phyloP scores from a whole-genome alignment of 2,329 filamentous ascomycete genomes.

The Metarhizium robertsii region DNA sequence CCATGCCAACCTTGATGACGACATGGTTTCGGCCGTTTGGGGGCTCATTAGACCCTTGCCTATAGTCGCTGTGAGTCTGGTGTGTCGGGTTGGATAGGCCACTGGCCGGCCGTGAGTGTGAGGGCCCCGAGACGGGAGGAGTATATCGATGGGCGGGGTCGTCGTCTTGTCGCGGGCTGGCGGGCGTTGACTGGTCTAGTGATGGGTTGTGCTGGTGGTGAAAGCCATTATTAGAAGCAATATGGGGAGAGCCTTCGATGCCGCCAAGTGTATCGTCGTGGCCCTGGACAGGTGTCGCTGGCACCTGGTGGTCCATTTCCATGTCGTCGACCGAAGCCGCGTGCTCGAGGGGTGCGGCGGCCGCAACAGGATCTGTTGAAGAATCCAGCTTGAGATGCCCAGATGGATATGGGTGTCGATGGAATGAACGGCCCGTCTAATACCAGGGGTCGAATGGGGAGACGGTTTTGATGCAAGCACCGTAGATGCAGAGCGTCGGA shows the following conservation, averaged over 20 bases:
- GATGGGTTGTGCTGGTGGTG: slow-evolving; percentile 39
- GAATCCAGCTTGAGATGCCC: slow-evolving; percentile 39
- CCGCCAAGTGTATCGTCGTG: slow-evolving; percentile 42
- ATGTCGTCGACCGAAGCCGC: slow-evolving; percentile 42
- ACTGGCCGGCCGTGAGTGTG: slow-evolving; percentile 46
- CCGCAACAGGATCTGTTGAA: slow-evolving; percentile 25
- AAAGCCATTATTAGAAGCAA: slow-evolving; percentile 25
- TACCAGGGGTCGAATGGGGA: slow-evolving; percentile 3
- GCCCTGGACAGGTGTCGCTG: slow-evolving; percentile 20
- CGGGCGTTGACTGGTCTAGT: slow-evolving; percentile 37
- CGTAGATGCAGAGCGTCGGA: slow-evolving; percentile 9
- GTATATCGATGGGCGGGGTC: slow-evolving; percentile 36
- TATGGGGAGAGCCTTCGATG: slow-evolving; percentile 38
- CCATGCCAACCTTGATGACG: slow-evolving; percentile 99
- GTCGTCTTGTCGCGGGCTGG: slow-evolving; percentile 31
- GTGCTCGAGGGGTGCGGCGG: slow-evolving; percentile 14
- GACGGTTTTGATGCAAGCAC: neutral
- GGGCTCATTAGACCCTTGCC: slow-evolving; percentile 27
- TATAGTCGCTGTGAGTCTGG: slow-evolving; percentile 34
- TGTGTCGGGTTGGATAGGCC: slow-evolving; percentile 38
- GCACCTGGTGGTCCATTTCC: slow-evolving; percentile 27
- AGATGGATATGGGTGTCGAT: slow-evolving; percentile 7
- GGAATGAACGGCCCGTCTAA: slow-evolving; percentile 3
- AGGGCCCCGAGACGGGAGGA: slow-evolving; percentile 33
- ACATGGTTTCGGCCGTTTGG: slow-evolving; percentile 58